Evolutionary conservation across 768 basidiomycete species (phyloP).

Genomic region (Cystobasidiopsis lactophilus): DNA sequence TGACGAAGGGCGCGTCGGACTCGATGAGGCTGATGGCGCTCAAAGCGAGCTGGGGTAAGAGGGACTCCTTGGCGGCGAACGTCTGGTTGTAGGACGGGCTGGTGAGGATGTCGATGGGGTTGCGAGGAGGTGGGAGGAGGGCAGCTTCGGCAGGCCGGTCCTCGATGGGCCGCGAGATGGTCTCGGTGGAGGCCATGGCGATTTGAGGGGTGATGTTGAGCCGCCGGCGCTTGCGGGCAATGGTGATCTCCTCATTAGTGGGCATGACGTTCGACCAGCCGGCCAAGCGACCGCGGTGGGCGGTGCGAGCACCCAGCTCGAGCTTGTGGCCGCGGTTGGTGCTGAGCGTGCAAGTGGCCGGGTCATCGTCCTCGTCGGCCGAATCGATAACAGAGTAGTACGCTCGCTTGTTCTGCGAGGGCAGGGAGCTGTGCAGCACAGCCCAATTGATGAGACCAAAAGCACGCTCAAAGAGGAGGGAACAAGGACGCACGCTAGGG

Average conservation of each 20-base stretch:
- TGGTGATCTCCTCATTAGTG: neutral
- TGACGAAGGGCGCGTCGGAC: constrained; percentile 14
- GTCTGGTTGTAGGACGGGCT: constrained; percentile 9
- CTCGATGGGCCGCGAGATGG: neutral
- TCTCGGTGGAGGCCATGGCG: constrained; percentile 2
- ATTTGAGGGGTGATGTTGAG: neutral
- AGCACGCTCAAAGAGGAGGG: too few relatives aligned
- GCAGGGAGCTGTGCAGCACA: constrained; percentile 11
- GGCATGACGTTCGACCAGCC: constrained; percentile 9
- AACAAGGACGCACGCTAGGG: too few relatives aligned
- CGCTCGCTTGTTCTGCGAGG: constrained; percentile 10
- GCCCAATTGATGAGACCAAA: too few relatives aligned
- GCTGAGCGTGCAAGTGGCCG: neutral
- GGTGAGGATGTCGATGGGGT: constrained; percentile 18
- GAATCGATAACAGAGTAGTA: constrained; percentile 15
- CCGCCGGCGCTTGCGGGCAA: constrained; percentile 2
- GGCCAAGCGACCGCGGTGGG: constrained; percentile 13
- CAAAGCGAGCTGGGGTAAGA: constrained; percentile 11
- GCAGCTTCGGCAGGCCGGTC: constrained; percentile 8
- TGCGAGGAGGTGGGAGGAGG: constrained; percentile 16
- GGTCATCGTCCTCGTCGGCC: constrained; percentile 1
- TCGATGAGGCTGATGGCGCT: constrained; percentile 17
- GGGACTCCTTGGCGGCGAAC: constrained; percentile 12
- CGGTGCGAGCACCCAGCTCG: constrained; percentile 3
- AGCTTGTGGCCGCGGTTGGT: constrained; percentile 21